phyloP scores from a whole-genome alignment of 2,329 filamentous ascomycete species.

The Magnaporthiopsis rhizophila region DNA sequence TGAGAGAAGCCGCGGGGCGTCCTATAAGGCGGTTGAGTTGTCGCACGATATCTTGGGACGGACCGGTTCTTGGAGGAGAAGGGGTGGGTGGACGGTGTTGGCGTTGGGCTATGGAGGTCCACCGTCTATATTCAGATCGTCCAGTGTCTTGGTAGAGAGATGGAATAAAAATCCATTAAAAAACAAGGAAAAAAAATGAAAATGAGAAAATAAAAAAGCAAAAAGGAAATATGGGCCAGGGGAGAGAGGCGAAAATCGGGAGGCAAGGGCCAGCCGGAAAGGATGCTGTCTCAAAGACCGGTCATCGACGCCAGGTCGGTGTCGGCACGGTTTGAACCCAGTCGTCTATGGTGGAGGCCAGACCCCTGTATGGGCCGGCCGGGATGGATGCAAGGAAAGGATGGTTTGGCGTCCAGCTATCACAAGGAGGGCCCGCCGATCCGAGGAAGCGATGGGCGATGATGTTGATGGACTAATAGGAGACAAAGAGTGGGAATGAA shows the following conservation, averaged over 20 bases:
- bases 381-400: background rate
- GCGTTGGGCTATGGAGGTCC: background rate
- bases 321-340: conserved; percentile 7
- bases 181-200: background rate
- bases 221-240: conserved; percentile 7
- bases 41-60: background rate
- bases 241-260: conserved; percentile 1
- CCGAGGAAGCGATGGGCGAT: background rate
- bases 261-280: conserved; percentile 1
- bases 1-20: background rate
- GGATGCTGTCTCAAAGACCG: conserved; percentile 5
- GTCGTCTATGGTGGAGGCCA: conserved; percentile 1
- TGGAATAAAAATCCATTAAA: background rate
- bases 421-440: conserved; percentile 1
- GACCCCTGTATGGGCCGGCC: background rate
- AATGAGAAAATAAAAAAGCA: background rate
- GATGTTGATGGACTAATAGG: background rate
- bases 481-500: background rate
- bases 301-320: conserved; percentile 6
- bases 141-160: background rate
- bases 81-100: background rate
- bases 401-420: background rate
- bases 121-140: background rate
- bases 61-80: background rate
- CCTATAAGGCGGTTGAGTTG: background rate